Evolutionary conservation across 192 early-diverging fungal genomes (phyloP).

Genomic region (Rhizoclosmatium sp.): DNA sequence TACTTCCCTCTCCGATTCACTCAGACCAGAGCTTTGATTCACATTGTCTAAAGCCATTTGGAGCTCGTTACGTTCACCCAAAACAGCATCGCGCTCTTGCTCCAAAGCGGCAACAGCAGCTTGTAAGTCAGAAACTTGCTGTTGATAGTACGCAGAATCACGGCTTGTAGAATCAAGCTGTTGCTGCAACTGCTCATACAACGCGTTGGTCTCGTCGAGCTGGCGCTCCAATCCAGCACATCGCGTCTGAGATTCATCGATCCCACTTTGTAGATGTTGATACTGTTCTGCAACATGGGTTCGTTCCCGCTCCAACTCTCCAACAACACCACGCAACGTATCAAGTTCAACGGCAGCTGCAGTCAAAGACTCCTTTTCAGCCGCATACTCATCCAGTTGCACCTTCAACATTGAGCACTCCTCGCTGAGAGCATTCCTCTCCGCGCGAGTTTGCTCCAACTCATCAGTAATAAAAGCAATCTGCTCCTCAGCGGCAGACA

Average conservation of each 20-base stretch:
- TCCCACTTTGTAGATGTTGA: slow-evolving; percentile 1
- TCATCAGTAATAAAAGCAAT: slow-evolving; percentile 7
- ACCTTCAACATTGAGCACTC: neutral
- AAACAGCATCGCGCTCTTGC: neutral
- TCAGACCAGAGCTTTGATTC: neutral
- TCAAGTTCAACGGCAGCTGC: neutral
- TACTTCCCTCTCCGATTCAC: neutral
- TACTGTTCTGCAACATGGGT: neutral
- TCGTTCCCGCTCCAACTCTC: slow-evolving; percentile 11
- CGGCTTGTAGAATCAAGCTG: neutral
- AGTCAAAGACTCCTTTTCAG: neutral
- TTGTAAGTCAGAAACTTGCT: slow-evolving; percentile 8
- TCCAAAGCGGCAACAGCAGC: neutral
- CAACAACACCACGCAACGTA: slow-evolving; percentile 8
- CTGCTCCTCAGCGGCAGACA: slow-evolving; percentile 12
- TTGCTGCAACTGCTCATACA: slow-evolving; percentile 1
- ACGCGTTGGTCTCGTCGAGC: neutral
- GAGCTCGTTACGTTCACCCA: neutral
- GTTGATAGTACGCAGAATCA: slow-evolving; percentile 17
- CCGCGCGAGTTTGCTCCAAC: neutral
- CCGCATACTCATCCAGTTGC: slow-evolving; percentile 5
- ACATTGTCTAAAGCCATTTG: neutral
- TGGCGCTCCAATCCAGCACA: neutral
- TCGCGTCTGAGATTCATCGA: slow-evolving; percentile 1
- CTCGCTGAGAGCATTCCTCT: neutral